Base-by-base conservation (phyloP, 2,329 filamentous ascomycete genomes). In the Cercospora beticola region DNA sequence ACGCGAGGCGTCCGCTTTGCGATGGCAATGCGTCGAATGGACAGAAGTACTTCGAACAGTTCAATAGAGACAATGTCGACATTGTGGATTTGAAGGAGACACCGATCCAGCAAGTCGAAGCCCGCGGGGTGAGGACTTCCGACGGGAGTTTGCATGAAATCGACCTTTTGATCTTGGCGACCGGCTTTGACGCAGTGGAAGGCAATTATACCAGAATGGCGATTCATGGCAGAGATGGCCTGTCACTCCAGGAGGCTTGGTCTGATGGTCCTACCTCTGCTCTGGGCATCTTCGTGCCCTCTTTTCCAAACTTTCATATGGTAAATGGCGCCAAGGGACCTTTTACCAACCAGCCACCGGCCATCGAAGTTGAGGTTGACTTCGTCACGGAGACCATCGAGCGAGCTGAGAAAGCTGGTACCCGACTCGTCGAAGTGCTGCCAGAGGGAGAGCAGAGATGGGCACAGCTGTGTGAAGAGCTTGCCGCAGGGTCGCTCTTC, bases 101-200 rank as follows among this genome's bases (percentile, higher is more conserved):
- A 14, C 73, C 83, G 26, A 81, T 78, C 5, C 79, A 81, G 71
- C 81, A 78, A 12, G 56, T 89, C 85, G 71, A 87, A 86, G 6
- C 79, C 82, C 52, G 88, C 87, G 82, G 82, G 5, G 79, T 84
- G 31, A 75, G 79, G 5, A 82, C 80, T 2, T 68, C 49, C 4
- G 75, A 83, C 62, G 82, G 81, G 26, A 78, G 76, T 66, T 68
- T 78, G 43, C 65, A 74, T 46, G 80, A 83, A 60, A 81, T 83
- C 43, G 82, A 84, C 62, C 73, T 82, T 23, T 79, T 83, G 60
- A 81, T 81, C 1, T 74, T 84, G n/a, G 81, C 81, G 2, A 83
- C 82, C 0, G 82, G 82, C 0, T 84, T 81, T 64, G 81, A 83
- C 64, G 77, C 79, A 0, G 71, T 81, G 1, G 76, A 78, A 49